phyloP scores from a whole-genome alignment of 495 filamentous ascomycete species.

The Aspergillus cavernicola region DNA sequence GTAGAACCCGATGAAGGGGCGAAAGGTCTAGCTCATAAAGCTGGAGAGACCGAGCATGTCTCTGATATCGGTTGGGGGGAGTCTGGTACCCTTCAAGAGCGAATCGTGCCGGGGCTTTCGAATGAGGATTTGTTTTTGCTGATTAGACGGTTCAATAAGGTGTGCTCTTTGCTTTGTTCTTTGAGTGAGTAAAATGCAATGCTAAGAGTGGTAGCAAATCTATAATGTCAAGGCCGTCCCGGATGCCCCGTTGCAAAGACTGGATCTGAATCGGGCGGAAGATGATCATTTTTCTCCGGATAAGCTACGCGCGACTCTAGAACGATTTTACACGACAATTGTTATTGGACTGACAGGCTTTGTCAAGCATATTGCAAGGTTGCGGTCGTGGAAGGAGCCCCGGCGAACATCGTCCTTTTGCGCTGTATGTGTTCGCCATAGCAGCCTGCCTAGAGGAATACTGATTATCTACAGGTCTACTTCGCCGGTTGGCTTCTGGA shows the following conservation, averaged over 20 bases:
- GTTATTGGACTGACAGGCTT: slow-evolving; percentile 62
- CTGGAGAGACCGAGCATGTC: slow-evolving; percentile 44
- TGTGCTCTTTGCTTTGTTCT: slow-evolving; percentile 38
- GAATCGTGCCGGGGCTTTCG: slow-evolving; percentile 63
- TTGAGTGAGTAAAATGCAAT: too few species aligned
- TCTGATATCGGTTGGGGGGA: slow-evolving; percentile 71
- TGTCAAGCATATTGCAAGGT: slow-evolving; percentile 68
- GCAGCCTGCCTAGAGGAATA: not conserved
- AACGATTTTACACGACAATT: slow-evolving; percentile 81
- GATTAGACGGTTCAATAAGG: slow-evolving; percentile 81
- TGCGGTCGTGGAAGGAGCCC: slow-evolving; percentile 78
- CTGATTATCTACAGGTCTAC: slow-evolving; percentile 51
- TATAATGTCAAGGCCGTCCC: slow-evolving; percentile 75
- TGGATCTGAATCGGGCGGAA: slow-evolving; percentile 80
- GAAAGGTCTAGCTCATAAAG: slow-evolving; percentile 42
- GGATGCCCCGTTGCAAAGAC: slow-evolving; percentile 48
- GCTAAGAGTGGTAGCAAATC: slow-evolving; percentile 59
- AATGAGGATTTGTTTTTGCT: slow-evolving; percentile 81
- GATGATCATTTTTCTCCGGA: slow-evolving; percentile 85
- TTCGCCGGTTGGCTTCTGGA: slow-evolving; percentile 71
- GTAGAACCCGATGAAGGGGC: slow-evolving; percentile 28
- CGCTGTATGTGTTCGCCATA: slow-evolving; percentile 34
- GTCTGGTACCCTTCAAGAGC: slow-evolving; percentile 50
- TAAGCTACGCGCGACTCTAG: slow-evolving; percentile 75
- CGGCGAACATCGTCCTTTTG: slow-evolving; percentile 66